Base-by-base conservation (phyloP, 148 eudicot species). In the Persicaria maculosa region DNA sequence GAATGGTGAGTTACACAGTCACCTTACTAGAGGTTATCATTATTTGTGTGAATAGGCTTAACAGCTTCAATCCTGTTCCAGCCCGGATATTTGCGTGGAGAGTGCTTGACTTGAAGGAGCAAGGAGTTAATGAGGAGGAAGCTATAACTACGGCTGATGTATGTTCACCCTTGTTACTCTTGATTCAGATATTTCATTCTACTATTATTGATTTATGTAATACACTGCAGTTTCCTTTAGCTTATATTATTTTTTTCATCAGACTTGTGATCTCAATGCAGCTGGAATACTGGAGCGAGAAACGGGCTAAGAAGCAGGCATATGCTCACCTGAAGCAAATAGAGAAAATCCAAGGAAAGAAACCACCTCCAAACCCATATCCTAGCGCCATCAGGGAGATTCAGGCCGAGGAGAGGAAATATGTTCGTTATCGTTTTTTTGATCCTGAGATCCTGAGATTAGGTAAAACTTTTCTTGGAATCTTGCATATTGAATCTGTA, bases 71-170 rank as follows among this genome's bases (percentile, higher is more conserved):
- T 50, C 91, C 97, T 5, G 82, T 86, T 58, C 90, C 96, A 74
- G 91, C 93, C 3, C 90, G 93, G 78, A 74, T 83, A 65, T 91
- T 84, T 81, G 95, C 89, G 50, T 85, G 80, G 80, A 88, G 92
- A 58, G 91, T 94, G 55, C 90, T 94, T 50, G 96, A 94, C 36
- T 31, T 93, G 55, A 90, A 87, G 80, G 92, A 91, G 78, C 90
- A 83, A 74, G 97, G 94, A 54, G 89, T 85, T 5, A 72, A 67
- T 16, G 92, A 93, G 77, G 88, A 85, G 59, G 83, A 87, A 75
- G 98, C 97, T 77, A 79, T 91, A 44, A 85, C 90, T 47, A 84
- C 86, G 11, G 98, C 97, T 58, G 93, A 93, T 86, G 98, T 93
- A 87, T 57, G 89, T 64, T 61, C 15, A 1, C 52, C 40, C 16